phyloP scores from a whole-genome alignment of 2,329 filamentous ascomycete genomes.

The Colletotrichum siamense region DNA sequence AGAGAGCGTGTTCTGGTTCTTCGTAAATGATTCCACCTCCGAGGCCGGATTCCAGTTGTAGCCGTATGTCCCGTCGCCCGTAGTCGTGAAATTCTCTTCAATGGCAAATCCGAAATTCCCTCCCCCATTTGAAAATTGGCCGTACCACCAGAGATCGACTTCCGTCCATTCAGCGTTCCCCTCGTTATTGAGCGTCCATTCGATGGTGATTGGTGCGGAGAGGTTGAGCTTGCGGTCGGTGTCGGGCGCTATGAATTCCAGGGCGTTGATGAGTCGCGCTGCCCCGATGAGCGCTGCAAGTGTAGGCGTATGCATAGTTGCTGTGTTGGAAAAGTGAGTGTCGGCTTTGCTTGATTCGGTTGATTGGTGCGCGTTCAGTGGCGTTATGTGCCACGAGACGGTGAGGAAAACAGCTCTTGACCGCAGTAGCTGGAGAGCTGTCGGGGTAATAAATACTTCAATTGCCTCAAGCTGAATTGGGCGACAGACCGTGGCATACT shows the following conservation, averaged over 20 bases:
- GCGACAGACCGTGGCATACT: background rate
- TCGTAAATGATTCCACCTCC: background rate
- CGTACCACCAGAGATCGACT: background rate
- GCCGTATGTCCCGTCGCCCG: background rate
- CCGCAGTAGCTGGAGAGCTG: accelerated
- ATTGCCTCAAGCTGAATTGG: background rate
- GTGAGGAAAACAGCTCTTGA: background rate
- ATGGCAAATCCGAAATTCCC: background rate
- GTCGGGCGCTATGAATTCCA: background rate
- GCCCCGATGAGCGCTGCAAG: background rate
- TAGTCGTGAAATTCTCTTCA: background rate
- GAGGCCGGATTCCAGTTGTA: background rate
- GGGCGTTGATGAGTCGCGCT: background rate
- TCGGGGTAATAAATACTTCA: background rate
- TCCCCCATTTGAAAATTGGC: background rate
- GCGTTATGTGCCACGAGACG: background rate
- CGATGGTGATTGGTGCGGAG: background rate
- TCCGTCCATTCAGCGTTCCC: background rate
- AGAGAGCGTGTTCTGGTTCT: background rate
- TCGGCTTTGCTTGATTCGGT: background rate
- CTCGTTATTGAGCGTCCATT: background rate
- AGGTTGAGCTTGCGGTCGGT: background rate
- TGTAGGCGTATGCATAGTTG: background rate
- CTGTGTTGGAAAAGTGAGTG: background rate
- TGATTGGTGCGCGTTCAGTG: background rate